Base-by-base conservation (phyloP, 768 basidiomycete genomes). In the Hericium rajendrae region DNA sequence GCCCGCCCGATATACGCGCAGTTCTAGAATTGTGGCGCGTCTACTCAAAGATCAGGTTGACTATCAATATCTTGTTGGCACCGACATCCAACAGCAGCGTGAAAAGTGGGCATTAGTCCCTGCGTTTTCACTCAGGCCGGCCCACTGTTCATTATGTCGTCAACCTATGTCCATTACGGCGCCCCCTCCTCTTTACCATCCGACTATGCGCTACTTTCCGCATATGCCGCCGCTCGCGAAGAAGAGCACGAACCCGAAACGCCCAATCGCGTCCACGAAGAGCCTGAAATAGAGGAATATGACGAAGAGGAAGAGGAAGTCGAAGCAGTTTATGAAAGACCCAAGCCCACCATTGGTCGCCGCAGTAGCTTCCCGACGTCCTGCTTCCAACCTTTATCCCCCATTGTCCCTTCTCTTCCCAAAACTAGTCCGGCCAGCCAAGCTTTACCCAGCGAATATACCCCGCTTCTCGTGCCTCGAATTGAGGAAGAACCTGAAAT, bases 121-220 rank as follows among this genome's bases (percentile, higher is more conserved):
- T 32, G 32, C 9, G 32, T 10, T 32, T 32, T 32, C 32, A 32
- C 32, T 32, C 32, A 32, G 32, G 6, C 32, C 32, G 32, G 32
- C 32, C 32, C 28, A 32, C 6, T 32, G 32, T 18, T 32, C 46
- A 13, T 22, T 51, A 73, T 72, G 71, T 68, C 69, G 10, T 69
- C 68, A 22, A 69, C 78, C 8, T 81, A 83, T 63, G 76, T 80
- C 39, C 77, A 80, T 63, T 70, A 72, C 58, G 62, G 65, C 0
- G 73, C 75, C 2, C 77, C 84, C 9, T 77, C 78, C 9, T 85
- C 84, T 2, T 68, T 86, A 18, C 82, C 81, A 12, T 80, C 85
- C 2, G 85, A 86, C 70, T 83, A 85, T 60, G 83, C 82, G 6
- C 72, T 85, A 38, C 70, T 87, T 10, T 80, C 83, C 28, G 76